phyloP scores from a whole-genome alignment of 2,329 filamentous ascomycete genomes.

The Talaromyces funiculosus region DNA sequence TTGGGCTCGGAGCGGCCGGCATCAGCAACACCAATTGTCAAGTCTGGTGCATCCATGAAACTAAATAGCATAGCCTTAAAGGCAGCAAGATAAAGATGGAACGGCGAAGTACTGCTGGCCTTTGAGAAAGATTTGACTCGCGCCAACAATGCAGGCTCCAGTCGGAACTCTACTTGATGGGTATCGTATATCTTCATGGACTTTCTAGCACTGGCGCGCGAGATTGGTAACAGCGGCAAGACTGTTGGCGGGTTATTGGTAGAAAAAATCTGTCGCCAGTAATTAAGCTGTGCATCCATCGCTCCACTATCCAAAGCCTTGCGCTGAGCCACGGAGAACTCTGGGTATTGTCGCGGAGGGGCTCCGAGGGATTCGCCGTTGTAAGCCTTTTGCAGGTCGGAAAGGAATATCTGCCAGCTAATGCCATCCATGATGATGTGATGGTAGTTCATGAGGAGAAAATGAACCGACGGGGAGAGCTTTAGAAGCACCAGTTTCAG shows the following conservation, averaged over 20 bases:
- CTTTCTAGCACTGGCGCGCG: slow-evolving; percentile 16
- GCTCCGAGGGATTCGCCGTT: slow-evolving; percentile 27
- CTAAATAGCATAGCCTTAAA: slow-evolving; percentile 36
- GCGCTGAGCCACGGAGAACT: slow-evolving; percentile 27
- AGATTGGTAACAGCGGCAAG: slow-evolving; percentile 32
- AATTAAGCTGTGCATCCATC: slow-evolving; percentile 27
- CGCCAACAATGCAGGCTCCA: neutral
- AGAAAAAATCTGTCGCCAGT: slow-evolving; percentile 29
- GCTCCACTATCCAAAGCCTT: slow-evolving; percentile 18
- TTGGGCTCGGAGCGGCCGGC: slow-evolving; percentile 35
- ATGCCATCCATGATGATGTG: slow-evolving; percentile 47
- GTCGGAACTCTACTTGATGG: neutral
- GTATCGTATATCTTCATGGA: neutral
- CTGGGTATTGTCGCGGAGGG: slow-evolving; percentile 34
- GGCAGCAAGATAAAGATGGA: slow-evolving; percentile 45
- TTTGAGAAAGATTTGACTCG: neutral
- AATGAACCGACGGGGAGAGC: slow-evolving; percentile 26
- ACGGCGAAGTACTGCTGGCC: neutral
- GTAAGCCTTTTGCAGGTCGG: slow-evolving; percentile 12
- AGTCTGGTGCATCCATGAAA: slow-evolving; percentile 32
- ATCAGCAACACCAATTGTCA: slow-evolving; percentile 48
- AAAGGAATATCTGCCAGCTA: slow-evolving; percentile 35
- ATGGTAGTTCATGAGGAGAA: slow-evolving; percentile 40
- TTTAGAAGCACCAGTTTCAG: slow-evolving; percentile 33
- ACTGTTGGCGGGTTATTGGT: slow-evolving; percentile 14